Conservation (phyloP, 139 green algal genomes). For the Dunaliella primolecta region DNA sequence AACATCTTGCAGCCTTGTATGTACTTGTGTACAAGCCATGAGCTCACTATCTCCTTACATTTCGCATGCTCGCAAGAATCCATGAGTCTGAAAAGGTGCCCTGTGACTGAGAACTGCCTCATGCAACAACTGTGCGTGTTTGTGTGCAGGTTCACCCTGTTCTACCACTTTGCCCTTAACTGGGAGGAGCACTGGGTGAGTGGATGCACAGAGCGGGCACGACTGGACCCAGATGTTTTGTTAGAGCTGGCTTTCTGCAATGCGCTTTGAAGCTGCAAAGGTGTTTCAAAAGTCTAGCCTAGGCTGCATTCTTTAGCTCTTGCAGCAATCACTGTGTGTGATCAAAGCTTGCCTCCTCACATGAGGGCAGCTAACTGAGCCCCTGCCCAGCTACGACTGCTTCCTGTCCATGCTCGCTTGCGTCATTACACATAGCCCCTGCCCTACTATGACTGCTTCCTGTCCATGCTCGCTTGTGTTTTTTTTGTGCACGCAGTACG, state of each 20-base stretch:
- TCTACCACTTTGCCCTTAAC: conserved; percentile 44
- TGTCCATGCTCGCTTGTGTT: neutral
- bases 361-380: neutral
- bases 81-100: too few species aligned
- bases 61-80: too few species aligned
- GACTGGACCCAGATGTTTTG: neutral
- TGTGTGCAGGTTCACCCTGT: conserved; percentile 39
- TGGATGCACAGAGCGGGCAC: neutral
- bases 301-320: neutral
- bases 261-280: neutral
- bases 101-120: too few species aligned
- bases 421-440: too few species aligned
- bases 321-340: neutral
- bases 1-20: too few species aligned
- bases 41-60: too few species aligned
- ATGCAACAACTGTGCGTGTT: too few species aligned
- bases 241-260: neutral
- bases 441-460: too few species aligned
- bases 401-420: neutral
- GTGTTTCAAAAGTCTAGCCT: neutral
- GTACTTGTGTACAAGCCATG: too few species aligned
- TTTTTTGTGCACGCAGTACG: conserved; percentile 24
- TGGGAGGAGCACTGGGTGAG: conserved; percentile 52
- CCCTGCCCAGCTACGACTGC: neutral
- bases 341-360: neutral